Percentiles rank a stretch among this genome's conserved stretches.
Conservation (phyloP, 1,139 yeast species). For the Kodamaea sp. region DNA sequence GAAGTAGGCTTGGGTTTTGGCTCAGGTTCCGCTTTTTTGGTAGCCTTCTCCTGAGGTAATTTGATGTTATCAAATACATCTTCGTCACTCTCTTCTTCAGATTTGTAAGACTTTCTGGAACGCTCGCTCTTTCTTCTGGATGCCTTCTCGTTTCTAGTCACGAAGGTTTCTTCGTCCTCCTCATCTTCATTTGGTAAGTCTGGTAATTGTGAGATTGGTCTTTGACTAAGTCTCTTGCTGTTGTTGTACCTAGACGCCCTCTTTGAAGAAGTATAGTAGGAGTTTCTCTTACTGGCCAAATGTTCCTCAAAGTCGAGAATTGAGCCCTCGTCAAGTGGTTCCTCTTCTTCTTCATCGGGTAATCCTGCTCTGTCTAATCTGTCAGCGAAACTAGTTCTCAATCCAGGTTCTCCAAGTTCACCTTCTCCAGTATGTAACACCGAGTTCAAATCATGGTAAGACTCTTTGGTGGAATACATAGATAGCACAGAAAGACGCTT, state of each 20-base stretch:
- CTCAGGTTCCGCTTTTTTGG: conserved; percentile 5
- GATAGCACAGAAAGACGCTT: conserved; percentile 71
- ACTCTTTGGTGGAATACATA: conserved; percentile 65
- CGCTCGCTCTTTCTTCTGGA: conserved; percentile 18
- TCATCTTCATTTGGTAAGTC: conserved; percentile 27
- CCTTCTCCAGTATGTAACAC: conserved; percentile 45
- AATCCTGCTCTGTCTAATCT: conserved; percentile 42
- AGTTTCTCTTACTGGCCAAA: conserved; percentile 40
- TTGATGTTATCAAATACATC: conserved; percentile 48
- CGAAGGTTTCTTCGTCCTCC: conserved; percentile 34
- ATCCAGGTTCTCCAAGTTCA: conserved; percentile 26
- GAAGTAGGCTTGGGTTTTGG: conserved; percentile 3
- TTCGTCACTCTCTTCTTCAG: conserved; percentile 21
- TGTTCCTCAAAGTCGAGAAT: conserved; percentile 48
- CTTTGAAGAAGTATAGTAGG: conserved; percentile 32
- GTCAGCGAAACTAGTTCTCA: conserved; percentile 49
- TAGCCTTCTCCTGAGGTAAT: conserved; percentile 35
- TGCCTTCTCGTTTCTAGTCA: conserved; percentile 32
- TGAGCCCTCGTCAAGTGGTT: conserved; percentile 39
- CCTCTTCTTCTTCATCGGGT: conserved; percentile 32
- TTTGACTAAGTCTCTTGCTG: conserved; percentile 20
- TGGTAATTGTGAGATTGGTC: conserved; percentile 39
- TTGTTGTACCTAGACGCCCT: conserved; percentile 24
- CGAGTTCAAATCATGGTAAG: conserved; percentile 62
- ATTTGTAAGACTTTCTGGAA: conserved; percentile 7